These are phyloP conservation scores for Lentinula guzmanii DNA, from an alignment of 768 basidiomycete species.

Conservation along the genomic window DNA sequence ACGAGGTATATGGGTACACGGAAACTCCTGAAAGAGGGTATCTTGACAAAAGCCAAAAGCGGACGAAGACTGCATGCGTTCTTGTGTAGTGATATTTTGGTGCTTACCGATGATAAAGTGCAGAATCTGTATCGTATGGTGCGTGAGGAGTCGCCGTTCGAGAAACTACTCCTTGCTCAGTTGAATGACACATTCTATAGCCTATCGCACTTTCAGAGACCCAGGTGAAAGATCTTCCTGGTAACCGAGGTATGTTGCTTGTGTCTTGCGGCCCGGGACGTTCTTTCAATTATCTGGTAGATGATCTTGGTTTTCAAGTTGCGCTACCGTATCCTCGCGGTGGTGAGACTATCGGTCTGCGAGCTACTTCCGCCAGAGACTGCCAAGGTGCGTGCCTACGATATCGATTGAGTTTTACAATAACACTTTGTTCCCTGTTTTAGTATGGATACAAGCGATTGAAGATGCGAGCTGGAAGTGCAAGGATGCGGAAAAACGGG, in stretches of 20 bases:
- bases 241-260: conserved; percentile 40
- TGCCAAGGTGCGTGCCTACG: conserved; percentile 34
- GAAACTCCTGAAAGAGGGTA: conserved; percentile 73
- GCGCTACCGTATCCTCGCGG: conserved; percentile 65
- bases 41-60: conserved; percentile 77
- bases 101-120: conserved; percentile 70
- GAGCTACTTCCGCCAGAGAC: conserved; percentile 52
- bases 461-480: conserved; percentile 35
- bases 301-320: conserved; percentile 65
- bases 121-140: conserved; percentile 82
- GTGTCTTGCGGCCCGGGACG: too few species aligned
- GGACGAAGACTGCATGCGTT: conserved; percentile 71
- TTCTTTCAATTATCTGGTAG: conserved; percentile 24
- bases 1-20: conserved; percentile 83
- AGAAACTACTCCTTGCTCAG: background rate
- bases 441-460: conserved; percentile 33
- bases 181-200: conserved; percentile 25
- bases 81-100: conserved; percentile 85
- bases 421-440: background rate
- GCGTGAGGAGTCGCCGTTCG: conserved; percentile 16
- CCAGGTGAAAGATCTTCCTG: conserved; percentile 46
- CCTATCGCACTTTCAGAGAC: conserved; percentile 72
- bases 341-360: conserved; percentile 61
- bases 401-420: background rate
- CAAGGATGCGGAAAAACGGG: conserved; percentile 39